phyloP scores from a whole-genome alignment of 805 yeast genomes.

The Teunomyces pallodes region DNA sequence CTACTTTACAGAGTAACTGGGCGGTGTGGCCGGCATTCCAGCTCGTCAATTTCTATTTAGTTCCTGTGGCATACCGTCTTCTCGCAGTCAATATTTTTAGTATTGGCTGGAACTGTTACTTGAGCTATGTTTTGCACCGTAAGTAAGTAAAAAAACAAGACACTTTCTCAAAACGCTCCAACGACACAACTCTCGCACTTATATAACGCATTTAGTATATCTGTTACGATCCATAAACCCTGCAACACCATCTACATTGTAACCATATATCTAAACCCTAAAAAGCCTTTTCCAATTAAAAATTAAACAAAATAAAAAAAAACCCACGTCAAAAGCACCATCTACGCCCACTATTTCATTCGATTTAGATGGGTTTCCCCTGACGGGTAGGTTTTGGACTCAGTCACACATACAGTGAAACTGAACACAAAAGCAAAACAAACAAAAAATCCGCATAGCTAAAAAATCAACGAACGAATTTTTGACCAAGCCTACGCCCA shows the following conservation, averaged over 20 bases:
- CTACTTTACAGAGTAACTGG: conserved; percentile 75
- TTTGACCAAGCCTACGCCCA: conserved; percentile 2
- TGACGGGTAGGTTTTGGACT: background rate
- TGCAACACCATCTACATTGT: too few species aligned
- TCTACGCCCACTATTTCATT: background rate
- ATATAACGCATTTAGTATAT: too few species aligned
- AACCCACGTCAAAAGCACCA: too few species aligned
- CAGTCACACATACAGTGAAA: conserved; percentile 1
- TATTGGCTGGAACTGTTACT: conserved; percentile 79
- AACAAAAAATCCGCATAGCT: conserved; percentile 1
- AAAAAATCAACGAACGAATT: conserved; percentile 4
- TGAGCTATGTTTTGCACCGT: conserved; percentile 47
- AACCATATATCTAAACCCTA: too few species aligned
- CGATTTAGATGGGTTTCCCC: background rate
- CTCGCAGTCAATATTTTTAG: conserved; percentile 68
- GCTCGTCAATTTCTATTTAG: conserved; percentile 65
- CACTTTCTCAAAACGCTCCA: background rate
- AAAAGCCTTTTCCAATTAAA: too few species aligned
- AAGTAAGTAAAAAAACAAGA: background rate
- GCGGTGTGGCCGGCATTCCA: conserved; percentile 90
- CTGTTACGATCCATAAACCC: too few species aligned
- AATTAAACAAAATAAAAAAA: too few species aligned
- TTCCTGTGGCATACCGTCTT: conserved; percentile 71
- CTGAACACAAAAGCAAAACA: conserved; percentile 2
- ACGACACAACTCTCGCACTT: too few species aligned